Evolutionary conservation across 2,329 filamentous ascomycete genomes (phyloP).

Genomic region (Pyrenophora seminiperda): DNA sequence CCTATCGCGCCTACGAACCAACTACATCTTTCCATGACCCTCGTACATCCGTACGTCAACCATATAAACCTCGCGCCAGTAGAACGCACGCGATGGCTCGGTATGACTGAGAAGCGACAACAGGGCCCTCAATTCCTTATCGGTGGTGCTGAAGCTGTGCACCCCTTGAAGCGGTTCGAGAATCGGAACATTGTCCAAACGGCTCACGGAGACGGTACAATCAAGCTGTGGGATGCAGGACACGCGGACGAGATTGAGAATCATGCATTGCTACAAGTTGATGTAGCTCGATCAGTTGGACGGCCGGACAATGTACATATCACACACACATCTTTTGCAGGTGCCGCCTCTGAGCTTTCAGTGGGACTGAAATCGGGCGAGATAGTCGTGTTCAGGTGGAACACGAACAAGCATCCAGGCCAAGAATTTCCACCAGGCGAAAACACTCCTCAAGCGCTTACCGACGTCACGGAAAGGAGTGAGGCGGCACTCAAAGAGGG

Average conservation of each 20-base stretch:
- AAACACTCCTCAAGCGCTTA: slow-evolving; percentile 60
- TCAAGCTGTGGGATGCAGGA: slow-evolving; percentile 92
- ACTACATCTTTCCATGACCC: slow-evolving; percentile 82
- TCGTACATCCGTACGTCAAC: slow-evolving; percentile 88
- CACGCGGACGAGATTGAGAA: slow-evolving; percentile 95
- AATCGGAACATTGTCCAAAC: slow-evolving; percentile 83
- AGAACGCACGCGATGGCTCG: slow-evolving; percentile 82
- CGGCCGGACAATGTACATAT: slow-evolving; percentile 79
- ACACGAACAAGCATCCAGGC: slow-evolving; percentile 74
- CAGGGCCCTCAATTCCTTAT: slow-evolving; percentile 78
- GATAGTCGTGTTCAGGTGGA: slow-evolving; percentile 85
- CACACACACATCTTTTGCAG: slow-evolving; percentile 77
- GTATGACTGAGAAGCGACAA: slow-evolving; percentile 81
- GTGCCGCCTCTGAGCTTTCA: slow-evolving; percentile 81
- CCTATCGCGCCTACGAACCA: slow-evolving; percentile 92
- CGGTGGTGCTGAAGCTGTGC: slow-evolving; percentile 75
- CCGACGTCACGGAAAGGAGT: slow-evolving; percentile 72
- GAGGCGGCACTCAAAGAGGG: slow-evolving; percentile 79
- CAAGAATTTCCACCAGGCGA: slow-evolving; percentile 62
- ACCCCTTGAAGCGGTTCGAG: slow-evolving; percentile 77
- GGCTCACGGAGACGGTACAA: slow-evolving; percentile 85
- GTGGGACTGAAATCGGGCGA: slow-evolving; percentile 85
- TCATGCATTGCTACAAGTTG: slow-evolving; percentile 76
- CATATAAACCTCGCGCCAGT: slow-evolving; percentile 73
- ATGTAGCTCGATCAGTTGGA: slow-evolving; percentile 80